Base-by-base conservation (phyloP, 129 eudicot genomes). In the Cynara cardunculus region DNA sequence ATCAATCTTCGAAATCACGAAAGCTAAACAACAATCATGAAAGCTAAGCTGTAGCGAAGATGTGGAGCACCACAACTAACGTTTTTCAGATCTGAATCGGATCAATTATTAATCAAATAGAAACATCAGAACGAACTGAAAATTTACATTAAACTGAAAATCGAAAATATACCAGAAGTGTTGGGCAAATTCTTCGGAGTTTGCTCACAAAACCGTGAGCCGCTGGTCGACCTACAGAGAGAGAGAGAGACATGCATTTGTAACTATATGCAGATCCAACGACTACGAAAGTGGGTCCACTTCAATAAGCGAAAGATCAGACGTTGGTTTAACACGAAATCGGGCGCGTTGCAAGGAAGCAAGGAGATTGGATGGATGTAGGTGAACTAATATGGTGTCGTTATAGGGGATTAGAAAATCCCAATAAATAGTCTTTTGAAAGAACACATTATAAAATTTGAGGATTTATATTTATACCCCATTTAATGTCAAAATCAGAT, bases 1-100 rank as follows among this genome's bases (percentile, higher is more conserved):
- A 22, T 5, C 24, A 81, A 77, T 28, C 85, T 85, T 85, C 25
- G 35, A 85, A 68, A 77, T 44, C 76, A 85, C 85, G 80, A 14
- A 77, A 79, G 18, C 71, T 65, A 72, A 61, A 71, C 71, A 71
- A 14, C 56, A 73, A 65, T 56, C 71, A 81, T 80, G 53, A 81
- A 73, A 30, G 81, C 78, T 75, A 27, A 32, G 72, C 13, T 13
- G 34, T 22, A 70, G 28, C 73, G 62, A 61, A 46, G 80, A 59
- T 59, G 74, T 19, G 32, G 78, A 80, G 31, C 22, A 77, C 81
- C 78, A 67, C 84, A 67, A 28, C 69, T 46, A 77, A 39, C 75
- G 19, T 30, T 26, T 41, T 35, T 61, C 82, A 76, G 88, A 85
- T 85, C 88, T 81, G 70, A 80, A 79, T 84, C 84, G 70, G 79